A percentile compares a stretch with the other conserved stretches of the same genome.
Conservation (phyloP, 345 rosid genomes). For the Euphorbia pulcherrima region DNA sequence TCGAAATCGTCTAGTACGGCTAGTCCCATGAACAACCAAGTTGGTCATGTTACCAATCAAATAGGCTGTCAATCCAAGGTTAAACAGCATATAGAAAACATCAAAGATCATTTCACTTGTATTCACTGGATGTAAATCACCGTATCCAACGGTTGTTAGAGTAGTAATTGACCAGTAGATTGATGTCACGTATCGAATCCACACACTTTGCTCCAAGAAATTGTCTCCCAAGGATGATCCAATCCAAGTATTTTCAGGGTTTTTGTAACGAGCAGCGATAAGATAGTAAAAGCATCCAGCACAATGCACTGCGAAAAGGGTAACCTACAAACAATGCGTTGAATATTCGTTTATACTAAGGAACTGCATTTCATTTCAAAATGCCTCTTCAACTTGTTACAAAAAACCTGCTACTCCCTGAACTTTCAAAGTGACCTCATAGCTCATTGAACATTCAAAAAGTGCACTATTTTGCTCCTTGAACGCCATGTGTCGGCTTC, state of each 20-base stretch:
- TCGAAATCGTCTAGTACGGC: conserved; percentile 76
- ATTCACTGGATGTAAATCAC: conserved; percentile 90
- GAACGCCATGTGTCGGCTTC: too few species aligned
- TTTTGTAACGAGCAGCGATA: conserved; percentile 56
- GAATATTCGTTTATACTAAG: conserved; percentile 14
- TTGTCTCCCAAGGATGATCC: conserved; percentile 40
- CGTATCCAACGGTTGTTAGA: conserved; percentile 87
- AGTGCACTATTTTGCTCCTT: too few species aligned
- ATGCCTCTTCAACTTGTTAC: too few species aligned
- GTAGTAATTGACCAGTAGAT: conserved; percentile 98
- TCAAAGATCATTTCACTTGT: conserved; percentile 79
- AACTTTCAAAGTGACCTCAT: too few species aligned
- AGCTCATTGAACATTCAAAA: too few species aligned
- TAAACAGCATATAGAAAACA: conserved; percentile 87
- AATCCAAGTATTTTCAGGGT: conserved; percentile 69
- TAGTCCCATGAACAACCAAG: conserved; percentile 92
- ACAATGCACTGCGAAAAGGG: conserved; percentile 82
- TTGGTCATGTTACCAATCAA: conserved; percentile 97
- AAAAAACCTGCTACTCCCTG: too few species aligned
- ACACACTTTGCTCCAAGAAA: conserved; percentile 46
- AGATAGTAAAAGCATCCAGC: conserved; percentile 93
- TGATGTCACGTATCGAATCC: conserved; percentile 76
- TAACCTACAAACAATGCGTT: conserved; percentile 50
- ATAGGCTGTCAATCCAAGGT: conserved; percentile 86
- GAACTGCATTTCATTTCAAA: background rate